phyloP scores from a whole-genome alignment of 257 asterid species.

The Nicotiana attenuata region DNA sequence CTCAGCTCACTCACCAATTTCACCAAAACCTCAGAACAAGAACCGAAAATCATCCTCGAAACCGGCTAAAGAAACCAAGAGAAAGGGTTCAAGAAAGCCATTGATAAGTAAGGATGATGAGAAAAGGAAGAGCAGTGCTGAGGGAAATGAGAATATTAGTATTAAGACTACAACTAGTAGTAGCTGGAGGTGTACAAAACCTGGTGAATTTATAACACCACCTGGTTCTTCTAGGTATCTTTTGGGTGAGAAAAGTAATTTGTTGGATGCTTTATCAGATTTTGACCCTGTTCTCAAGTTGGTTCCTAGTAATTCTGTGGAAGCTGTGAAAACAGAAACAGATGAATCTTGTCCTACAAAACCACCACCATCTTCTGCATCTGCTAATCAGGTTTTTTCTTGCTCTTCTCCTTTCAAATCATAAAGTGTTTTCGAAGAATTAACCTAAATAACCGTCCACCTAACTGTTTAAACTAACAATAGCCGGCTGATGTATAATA shows the following conservation, averaged over 20 bases:
- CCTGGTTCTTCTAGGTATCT: constrained; percentile 65
- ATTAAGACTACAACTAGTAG: constrained; percentile 13
- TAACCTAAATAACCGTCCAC: too few species aligned
- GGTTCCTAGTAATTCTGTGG: constrained; percentile 15
- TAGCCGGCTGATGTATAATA: too few species aligned
- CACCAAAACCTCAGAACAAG: constrained; percentile 11
- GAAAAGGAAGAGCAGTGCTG: background rate
- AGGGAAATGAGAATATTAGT: background rate
- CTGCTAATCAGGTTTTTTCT: constrained; percentile 3
- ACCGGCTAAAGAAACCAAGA: background rate
- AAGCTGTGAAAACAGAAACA: background rate
- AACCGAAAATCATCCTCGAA: background rate
- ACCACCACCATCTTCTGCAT: background rate
- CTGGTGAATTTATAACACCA: constrained; percentile 61
- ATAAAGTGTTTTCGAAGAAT: background rate
- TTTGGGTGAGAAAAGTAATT: constrained; percentile 37
- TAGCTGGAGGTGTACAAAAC: constrained; percentile 56
- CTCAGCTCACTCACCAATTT: background rate
- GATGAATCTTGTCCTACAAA: constrained; percentile 20
- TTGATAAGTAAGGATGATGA: constrained; percentile 14
- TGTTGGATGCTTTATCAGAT: constrained; percentile 32
- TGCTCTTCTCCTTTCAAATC: background rate
- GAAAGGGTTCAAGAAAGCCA: background rate
- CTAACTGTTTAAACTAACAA: too few species aligned
- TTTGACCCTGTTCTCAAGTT: constrained; percentile 23